Percentiles rank a stretch among this genome's conserved stretches.
phyloP scores from a whole-genome alignment of 1,139 yeast species.

The Candida tetrigidarum region DNA sequence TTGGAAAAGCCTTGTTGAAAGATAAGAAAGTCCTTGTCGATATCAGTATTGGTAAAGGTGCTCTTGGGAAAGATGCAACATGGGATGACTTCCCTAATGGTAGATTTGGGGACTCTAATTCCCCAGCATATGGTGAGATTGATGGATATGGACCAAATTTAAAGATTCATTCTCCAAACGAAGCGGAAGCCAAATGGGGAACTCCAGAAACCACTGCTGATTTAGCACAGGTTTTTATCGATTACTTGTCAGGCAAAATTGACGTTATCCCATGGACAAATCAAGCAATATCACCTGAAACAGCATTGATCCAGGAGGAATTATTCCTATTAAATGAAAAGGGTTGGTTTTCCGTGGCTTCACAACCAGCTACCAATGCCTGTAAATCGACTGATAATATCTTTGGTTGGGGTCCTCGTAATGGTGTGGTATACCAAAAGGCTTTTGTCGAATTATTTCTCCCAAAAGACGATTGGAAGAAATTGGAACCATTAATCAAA shows the following conservation, averaged over 20 bases:
- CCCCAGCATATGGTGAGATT: constrained; percentile 97
- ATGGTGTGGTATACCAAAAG: constrained; percentile 91
- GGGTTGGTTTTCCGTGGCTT: constrained; percentile 87
- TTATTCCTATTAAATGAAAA: constrained; percentile 73
- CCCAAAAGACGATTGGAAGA: constrained; percentile 84
- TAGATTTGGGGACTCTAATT: constrained; percentile 94
- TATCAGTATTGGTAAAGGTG: constrained; percentile 84
- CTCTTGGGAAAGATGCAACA: constrained; percentile 87
- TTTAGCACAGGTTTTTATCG: constrained; percentile 67
- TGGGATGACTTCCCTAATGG: constrained; percentile 99
- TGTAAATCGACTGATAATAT: constrained; percentile 78
- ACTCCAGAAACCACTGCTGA: constrained; percentile 68
- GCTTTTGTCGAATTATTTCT: constrained; percentile 86
- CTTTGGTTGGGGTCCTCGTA: constrained; percentile 97
- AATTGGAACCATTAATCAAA: constrained; percentile 47
- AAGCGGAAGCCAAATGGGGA: constrained; percentile 84
- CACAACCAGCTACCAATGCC: constrained; percentile 93
- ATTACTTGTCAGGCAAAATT: constrained; percentile 75
- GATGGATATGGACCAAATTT: constrained; percentile 96
- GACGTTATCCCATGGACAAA: constrained; percentile 93
- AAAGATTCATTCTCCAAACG: constrained; percentile 67
- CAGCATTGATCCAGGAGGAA: constrained; percentile 91
- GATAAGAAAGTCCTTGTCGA: constrained; percentile 65
- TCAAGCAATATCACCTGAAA: constrained; percentile 81
- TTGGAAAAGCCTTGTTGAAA: constrained; percentile 30